phyloP scores from a whole-genome alignment of 371 early-diverging fungal genomes.

The Mortierella sp. region DNA sequence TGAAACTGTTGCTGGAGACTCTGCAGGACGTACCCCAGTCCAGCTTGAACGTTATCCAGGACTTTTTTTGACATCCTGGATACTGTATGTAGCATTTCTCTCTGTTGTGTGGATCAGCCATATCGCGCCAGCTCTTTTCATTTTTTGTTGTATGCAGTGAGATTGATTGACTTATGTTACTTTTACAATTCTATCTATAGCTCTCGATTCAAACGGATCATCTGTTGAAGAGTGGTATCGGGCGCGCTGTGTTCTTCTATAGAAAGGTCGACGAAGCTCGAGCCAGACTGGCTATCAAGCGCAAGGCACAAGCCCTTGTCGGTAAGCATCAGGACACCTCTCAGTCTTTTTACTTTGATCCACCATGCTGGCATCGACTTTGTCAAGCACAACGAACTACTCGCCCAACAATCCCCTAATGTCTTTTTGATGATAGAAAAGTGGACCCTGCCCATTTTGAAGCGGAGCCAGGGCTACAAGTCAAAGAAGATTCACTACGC shows the following conservation, averaged over 20 bases:
- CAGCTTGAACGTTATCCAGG: constrained; percentile 89
- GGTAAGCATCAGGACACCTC: constrained; percentile 53
- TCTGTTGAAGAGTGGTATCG: constrained; percentile 87
- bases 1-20: constrained; percentile 97
- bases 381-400: too few species aligned
- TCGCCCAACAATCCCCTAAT: too few species aligned
- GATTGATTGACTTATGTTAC: background rate
- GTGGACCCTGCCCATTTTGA: constrained; percentile 90
- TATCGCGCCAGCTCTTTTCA: background rate
- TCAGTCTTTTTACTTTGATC: background rate
- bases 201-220: constrained; percentile 88
- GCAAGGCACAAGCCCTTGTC: constrained; percentile 86
- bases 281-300: constrained; percentile 78
- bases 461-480: constrained; percentile 82
- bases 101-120: background rate
- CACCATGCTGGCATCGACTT: background rate
- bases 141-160: too few species aligned
- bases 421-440: too few species aligned
- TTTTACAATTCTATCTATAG: constrained; percentile 36
- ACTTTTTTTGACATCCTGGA: constrained; percentile 83
- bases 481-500: constrained; percentile 64
- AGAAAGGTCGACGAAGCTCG: constrained; percentile 83
- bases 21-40: constrained; percentile 95
- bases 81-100: constrained; percentile 60
- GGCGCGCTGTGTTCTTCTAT: constrained; percentile 95